phyloP scores from a whole-genome alignment of 192 early-diverging fungal species.

The Mortierella hygrophila region DNA sequence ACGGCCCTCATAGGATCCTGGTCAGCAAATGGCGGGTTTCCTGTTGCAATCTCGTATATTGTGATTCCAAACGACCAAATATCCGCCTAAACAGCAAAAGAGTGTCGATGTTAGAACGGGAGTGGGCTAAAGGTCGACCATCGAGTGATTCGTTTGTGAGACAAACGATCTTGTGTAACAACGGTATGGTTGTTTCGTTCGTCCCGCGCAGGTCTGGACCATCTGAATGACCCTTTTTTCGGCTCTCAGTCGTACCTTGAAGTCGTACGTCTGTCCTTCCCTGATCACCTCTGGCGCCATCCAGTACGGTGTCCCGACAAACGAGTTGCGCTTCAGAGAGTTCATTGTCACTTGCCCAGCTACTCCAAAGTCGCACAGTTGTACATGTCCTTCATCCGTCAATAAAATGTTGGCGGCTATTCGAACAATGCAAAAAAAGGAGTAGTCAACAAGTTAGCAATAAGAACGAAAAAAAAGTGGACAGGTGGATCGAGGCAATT shows the following conservation, averaged over 20 bases:
- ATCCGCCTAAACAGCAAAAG: conserved; percentile 76
- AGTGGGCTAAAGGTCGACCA: background rate
- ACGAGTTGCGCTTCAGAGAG: conserved; percentile 85
- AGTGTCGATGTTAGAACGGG: background rate
- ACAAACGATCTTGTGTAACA: conserved; percentile 41
- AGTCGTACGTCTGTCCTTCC: conserved; percentile 90
- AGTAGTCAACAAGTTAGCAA: background rate
- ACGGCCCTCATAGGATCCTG: conserved; percentile 91
- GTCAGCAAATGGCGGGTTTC: conserved; percentile 94
- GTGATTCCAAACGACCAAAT: conserved; percentile 99
- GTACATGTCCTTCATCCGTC: conserved; percentile 90
- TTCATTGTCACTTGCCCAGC: conserved; percentile 85
- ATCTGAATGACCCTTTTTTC: background rate
- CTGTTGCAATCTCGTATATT: conserved; percentile 95
- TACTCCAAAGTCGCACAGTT: conserved; percentile 98
- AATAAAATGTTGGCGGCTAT: conserved; percentile 93
- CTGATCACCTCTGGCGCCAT: conserved; percentile 91
- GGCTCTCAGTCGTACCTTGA: conserved; percentile 73
- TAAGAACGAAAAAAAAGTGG: background rate
- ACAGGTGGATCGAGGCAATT: background rate
- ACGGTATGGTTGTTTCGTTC: background rate
- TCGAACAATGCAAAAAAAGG: background rate
- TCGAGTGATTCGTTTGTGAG: background rate
- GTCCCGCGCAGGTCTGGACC: background rate
- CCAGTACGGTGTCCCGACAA: conserved; percentile 96